Evolutionary conservation across 169 alveolate species (phyloP), one percentile per base, ranked within the genome.

Genomic region (Plasmodium fragile): DNA sequence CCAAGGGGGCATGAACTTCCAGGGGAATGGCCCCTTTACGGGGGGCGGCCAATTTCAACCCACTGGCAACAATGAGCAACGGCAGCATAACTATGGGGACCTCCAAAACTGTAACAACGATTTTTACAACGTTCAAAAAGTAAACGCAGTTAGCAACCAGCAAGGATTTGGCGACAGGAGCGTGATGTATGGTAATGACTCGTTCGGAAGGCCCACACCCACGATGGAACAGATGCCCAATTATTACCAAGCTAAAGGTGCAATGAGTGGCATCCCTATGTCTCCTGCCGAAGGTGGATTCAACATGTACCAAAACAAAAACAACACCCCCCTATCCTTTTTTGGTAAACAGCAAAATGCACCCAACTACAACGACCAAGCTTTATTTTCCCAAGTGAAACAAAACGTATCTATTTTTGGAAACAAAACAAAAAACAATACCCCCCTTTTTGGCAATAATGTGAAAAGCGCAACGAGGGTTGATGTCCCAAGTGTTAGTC

Each of bases 381-480:
- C 45, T 7, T 16, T 87, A 22, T 87, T 87, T 30, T 39, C 93
- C 28, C 52, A 55, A 49, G 87, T 41, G 25, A 87, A 87, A 28
- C 85, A 87, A 59, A 87, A 87, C 32, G 87, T 87, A 3, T 87
- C 93, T 0, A 87, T 87, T 11, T 87, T 87, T 55, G 93, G 93
- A 22, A 87, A 77, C 28, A 87, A 65, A 32, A 13, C 81, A 7
- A 87, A 73, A 41, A 78, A 87, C 8, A 65, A 65, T 65, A 13
- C 89, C 11, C 93, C 93, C 22, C 73, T 87, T 39, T 87, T 87
- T 87, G 70, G 30, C 49, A 82, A 59, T n/a, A 69, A 82, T 69
- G n/a, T 49, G 36, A 43, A 10, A 4, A 80, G 1, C 32, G 34
- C 30, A 28, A 34, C n/a, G 36, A 81, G 55, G 49, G 70, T 41